A percentile compares a stretch with the other conserved stretches of the same genome.
Evolutionary conservation across 202 grass and related monocot genomes (phyloP).

Genomic region (Musa balbisiana): DNA sequence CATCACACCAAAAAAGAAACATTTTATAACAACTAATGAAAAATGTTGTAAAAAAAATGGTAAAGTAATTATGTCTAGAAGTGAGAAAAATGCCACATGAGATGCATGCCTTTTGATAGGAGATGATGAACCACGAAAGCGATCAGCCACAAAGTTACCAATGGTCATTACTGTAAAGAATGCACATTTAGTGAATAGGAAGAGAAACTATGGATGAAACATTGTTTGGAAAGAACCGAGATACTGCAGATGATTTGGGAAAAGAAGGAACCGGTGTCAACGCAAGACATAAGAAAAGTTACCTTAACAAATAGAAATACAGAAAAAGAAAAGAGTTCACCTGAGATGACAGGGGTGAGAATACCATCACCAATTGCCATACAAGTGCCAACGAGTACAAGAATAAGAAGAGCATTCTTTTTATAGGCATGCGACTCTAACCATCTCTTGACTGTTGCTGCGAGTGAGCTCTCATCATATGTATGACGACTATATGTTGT

Average conservation of each 20-base stretch:
- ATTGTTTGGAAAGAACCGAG: background rate
- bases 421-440: constrained; percentile 28
- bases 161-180: background rate
- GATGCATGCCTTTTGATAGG: background rate
- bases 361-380: constrained; percentile 49
- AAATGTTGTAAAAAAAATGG: background rate
- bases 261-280: background rate
- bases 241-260: background rate
- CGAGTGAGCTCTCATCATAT: constrained; percentile 25
- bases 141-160: background rate
- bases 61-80: background rate
- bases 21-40: background rate
- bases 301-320: no score
- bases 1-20: background rate
- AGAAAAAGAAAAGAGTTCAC: constrained; percentile 10
- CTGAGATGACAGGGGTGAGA: constrained; percentile 46
- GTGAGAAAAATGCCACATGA: background rate
- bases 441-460: constrained; percentile 33
- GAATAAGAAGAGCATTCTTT: constrained; percentile 31
- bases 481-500: constrained; percentile 33
- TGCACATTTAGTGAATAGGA: background rate
- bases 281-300: background rate
- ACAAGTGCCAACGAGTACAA: constrained; percentile 40
- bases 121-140: background rate
- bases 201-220: background rate